phyloP scores from a whole-genome alignment of 805 yeast genomes.

The Yarrowia sp. region DNA sequence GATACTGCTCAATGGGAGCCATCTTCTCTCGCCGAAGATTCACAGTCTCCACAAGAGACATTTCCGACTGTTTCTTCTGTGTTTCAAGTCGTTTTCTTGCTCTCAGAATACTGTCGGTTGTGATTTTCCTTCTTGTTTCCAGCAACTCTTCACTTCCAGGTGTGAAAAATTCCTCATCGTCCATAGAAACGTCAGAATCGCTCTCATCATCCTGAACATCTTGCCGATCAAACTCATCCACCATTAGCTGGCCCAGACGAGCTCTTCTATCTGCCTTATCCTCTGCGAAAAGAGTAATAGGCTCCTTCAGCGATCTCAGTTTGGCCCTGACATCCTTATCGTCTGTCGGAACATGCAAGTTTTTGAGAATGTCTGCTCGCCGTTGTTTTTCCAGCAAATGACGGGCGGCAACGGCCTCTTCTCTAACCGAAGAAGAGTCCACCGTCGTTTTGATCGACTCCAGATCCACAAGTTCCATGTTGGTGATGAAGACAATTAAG shows the following conservation, averaged over 20 bases:
- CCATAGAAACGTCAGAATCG: constrained; percentile 41
- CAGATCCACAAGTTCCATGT: constrained; percentile 23
- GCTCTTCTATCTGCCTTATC: constrained; percentile 57
- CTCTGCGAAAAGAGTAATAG: constrained; percentile 57
- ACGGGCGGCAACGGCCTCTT: constrained; percentile 21
- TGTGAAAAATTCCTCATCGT: constrained; percentile 79
- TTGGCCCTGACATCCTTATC: constrained; percentile 58
- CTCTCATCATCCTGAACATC: constrained; percentile 30
- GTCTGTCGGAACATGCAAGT: constrained; percentile 52
- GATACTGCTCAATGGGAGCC: constrained; percentile 38
- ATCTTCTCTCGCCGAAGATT: constrained; percentile 47
- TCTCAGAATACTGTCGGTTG: constrained; percentile 48
- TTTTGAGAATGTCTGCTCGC: constrained; percentile 27
- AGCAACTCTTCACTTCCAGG: constrained; percentile 62
- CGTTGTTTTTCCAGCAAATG: constrained; percentile 13
- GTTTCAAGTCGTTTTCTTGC: constrained; percentile 45
- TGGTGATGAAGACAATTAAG: not conserved
- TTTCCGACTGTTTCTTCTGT: constrained; percentile 38
- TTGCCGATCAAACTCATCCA: constrained; percentile 31
- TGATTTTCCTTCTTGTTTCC: constrained; percentile 50
- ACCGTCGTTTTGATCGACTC: constrained; percentile 22
- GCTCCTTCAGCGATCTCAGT: constrained; percentile 53
- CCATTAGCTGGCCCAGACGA: constrained; percentile 50
- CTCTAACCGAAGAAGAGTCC: constrained; percentile 1
- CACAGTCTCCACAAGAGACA: constrained; percentile 45